Evolutionary conservation across 352 stramenopile species (phyloP).

Genomic region (Discostella stelligera): DNA sequence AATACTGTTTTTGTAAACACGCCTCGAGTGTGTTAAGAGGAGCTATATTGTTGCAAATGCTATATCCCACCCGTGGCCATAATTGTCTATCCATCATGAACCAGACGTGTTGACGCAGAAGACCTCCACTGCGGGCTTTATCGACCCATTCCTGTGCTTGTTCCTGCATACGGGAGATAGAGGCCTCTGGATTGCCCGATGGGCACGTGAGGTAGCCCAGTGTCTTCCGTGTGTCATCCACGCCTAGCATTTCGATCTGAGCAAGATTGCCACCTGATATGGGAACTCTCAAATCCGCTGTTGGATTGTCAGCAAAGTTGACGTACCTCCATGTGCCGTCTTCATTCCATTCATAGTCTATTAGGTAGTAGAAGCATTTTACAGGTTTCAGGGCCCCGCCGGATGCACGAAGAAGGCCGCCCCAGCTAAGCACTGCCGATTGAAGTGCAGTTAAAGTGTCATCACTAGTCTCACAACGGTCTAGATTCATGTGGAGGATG

Average conservation of each 20-base stretch:
- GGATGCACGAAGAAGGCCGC: conserved; percentile 5
- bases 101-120: background rate
- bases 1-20: background rate
- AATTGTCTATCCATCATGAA: conserved; percentile 8
- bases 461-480: background rate
- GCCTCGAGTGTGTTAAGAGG: background rate
- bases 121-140: background rate
- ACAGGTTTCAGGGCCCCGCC: background rate
- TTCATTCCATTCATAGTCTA: background rate
- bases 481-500: conserved; percentile 14
- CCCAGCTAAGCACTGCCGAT: conserved; percentile 10
- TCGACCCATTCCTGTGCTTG: background rate
- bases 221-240: conserved; percentile 3
- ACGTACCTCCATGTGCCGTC: conserved; percentile 8
- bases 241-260: conserved; percentile 4
- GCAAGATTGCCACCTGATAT: conserved; percentile 1
- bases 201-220: conserved; percentile 25
- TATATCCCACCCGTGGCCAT: background rate
- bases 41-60: background rate
- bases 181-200: background rate
- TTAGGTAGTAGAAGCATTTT: conserved; percentile 29
- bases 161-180: conserved; percentile 1
- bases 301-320: background rate
- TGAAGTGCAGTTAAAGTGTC: conserved; percentile 10
- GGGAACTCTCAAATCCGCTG: conserved; percentile 1